Base-by-base conservation (phyloP, 495 filamentous ascomycete genomes). In the Terfezia claveryi region DNA sequence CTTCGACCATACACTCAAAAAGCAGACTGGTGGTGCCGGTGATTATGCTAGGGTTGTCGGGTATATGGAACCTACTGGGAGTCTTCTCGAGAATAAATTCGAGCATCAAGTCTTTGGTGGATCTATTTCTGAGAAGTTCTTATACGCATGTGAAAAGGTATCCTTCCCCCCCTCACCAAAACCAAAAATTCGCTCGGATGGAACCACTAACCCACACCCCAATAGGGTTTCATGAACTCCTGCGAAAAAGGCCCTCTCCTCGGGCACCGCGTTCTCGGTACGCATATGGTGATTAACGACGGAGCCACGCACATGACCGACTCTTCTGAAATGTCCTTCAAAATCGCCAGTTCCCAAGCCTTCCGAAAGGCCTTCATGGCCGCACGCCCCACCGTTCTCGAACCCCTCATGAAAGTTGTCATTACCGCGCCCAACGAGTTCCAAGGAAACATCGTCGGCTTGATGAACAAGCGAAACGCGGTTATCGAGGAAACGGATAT, bases 241-340 rank as follows among this genome's bases (percentile, higher is more conserved):
- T 93, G 85, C 67, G 75, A 83, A 49, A 87, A 87, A 70, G 92
- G 92, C 14, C 91, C 91, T 20, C 73, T 96, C 32, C 78, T 99
- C 58, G 91, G 89, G 53, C 92, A 99, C 74, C 82, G 78, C 67
- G 87, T 99, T 49, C 79, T 99, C 23, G 92, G 91, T 36, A 76
- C 85, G 4, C 72, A 67, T 62, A 94, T 99, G 88, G 75, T 94
- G 51, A 74, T 99, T 70, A 94, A 91, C 68, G 92, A 99, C 64
- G 92, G 92, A 66, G 87, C 87, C 37, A 99, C 86, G 2, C 92
- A 99, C 74, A 87, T 93, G 72, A 96, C 91, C 14, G 92, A 99
- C 71, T 96, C 91, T 4, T 89, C 83, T 46, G 92, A 99, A 76
- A 88, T 86, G 77, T 80, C 92, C n/a, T 99, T 99, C 82, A 93